Evolutionary conservation across 2,329 filamentous ascomycete genomes (phyloP).

Genomic region (Capronia coronata): DNA sequence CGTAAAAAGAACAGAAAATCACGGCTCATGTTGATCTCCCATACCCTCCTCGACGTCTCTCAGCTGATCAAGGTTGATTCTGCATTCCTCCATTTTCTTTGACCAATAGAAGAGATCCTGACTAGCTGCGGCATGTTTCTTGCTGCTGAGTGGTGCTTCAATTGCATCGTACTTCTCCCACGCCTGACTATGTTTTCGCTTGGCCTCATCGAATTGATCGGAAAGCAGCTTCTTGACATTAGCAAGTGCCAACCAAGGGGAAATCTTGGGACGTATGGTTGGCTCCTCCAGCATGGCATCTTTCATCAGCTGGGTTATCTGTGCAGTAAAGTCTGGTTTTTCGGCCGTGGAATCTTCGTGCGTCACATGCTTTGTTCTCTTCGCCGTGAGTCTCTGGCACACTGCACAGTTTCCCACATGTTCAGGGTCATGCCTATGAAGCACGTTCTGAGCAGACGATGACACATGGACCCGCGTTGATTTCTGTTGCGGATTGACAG

Average conservation of each 20-base stretch:
- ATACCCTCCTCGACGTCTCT: constrained; percentile 29
- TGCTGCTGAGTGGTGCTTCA: constrained; percentile 26
- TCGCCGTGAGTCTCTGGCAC: constrained; percentile 43
- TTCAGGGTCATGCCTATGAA: constrained; percentile 43
- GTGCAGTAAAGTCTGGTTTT: constrained; percentile 32
- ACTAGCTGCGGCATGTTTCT: constrained; percentile 26
- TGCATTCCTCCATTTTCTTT: constrained; percentile 29
- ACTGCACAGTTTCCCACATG: constrained; percentile 52
- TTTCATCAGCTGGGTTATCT: constrained; percentile 24
- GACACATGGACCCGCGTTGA: constrained; percentile 33
- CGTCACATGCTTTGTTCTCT: constrained; percentile 30
- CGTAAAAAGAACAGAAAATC: background rate
- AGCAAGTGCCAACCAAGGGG: constrained; percentile 66
- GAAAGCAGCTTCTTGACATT: constrained; percentile 76
- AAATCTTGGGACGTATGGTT: constrained; percentile 57
- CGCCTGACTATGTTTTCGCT: constrained; percentile 56
- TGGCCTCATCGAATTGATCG: constrained; percentile 72
- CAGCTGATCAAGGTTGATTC: constrained; percentile 28
- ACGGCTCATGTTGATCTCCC: constrained; percentile 12
- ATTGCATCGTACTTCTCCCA: constrained; percentile 28
- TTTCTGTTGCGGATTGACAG: constrained; percentile 36
- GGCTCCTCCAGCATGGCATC: constrained; percentile 45
- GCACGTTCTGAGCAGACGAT: constrained; percentile 36
- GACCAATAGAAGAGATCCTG: constrained; percentile 27
- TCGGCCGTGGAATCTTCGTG: constrained; percentile 26